These are phyloP conservation scores for Capsicum rhomboideum DNA, from an alignment of 257 asterid species.

Conservation along the genomic window DNA sequence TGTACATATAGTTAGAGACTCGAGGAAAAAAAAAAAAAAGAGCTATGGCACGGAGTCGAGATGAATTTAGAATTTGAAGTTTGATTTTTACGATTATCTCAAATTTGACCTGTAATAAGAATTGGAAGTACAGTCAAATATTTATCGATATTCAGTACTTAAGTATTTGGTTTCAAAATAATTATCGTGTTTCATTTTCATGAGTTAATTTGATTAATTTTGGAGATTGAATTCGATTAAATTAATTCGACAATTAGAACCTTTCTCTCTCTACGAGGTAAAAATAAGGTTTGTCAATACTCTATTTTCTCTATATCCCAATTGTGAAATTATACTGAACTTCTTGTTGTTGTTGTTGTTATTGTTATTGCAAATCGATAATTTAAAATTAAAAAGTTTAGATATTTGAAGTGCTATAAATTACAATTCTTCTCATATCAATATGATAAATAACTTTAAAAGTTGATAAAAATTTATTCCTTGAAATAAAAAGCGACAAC, in stretches of 20 bases:
- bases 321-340: no score
- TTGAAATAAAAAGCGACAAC: not conserved
- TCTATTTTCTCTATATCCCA: no score
- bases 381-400: no score
- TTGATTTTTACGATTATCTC: no score
- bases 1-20: not conserved
- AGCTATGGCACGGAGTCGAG: not conserved
- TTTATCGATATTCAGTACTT: not conserved
- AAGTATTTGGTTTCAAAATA: not conserved
- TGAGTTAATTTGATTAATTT: not conserved
- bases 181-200: not conserved
- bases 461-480: not conserved
- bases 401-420: no score
- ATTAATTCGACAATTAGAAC: not conserved
- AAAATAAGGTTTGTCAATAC: no score
- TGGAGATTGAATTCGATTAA: not conserved
- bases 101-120: no score
- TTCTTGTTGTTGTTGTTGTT: no score
- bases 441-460: not conserved
- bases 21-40: not conserved
- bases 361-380: no score
- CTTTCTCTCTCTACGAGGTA: no score
- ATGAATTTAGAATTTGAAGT: not conserved
- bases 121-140: not conserved
- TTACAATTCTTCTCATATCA: not conserved